phyloP scores from a whole-genome alignment of 1,139 yeast genomes.

The Debaryomycetaceae sp. region DNA sequence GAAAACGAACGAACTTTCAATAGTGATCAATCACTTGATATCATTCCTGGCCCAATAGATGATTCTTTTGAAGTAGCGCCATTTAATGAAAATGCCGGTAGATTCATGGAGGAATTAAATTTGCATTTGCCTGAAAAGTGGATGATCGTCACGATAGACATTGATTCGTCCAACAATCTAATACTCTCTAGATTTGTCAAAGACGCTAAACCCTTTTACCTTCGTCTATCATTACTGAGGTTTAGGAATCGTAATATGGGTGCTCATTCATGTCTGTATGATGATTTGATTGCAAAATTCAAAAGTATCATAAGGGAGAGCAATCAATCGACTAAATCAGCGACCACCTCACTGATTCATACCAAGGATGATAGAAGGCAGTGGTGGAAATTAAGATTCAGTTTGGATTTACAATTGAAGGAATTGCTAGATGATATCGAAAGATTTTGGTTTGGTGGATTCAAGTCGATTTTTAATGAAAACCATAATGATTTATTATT shows the following conservation, averaged over 20 bases:
- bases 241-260: slow-evolving; percentile 38
- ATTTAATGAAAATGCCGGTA: slow-evolving; percentile 10
- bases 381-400: slow-evolving; percentile 79
- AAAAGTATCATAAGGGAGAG: slow-evolving; percentile 54
- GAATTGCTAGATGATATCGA: slow-evolving; percentile 60
- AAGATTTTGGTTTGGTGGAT: slow-evolving; percentile 77
- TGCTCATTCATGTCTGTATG: slow-evolving; percentile 35
- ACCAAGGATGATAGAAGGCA: slow-evolving; percentile 59
- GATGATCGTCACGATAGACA: slow-evolving; percentile 60
- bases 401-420: slow-evolving; percentile 55
- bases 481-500: slow-evolving; percentile 20
- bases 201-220: slow-evolving; percentile 37
- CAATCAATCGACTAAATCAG: slow-evolving; percentile 54
- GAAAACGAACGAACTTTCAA: slow-evolving; percentile 23
- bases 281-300: slow-evolving; percentile 44
- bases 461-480: slow-evolving; percentile 55
- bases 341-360: slow-evolving; percentile 46
- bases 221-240: slow-evolving; percentile 61
- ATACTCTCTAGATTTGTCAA: slow-evolving; percentile 45
- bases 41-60: slow-evolving; percentile 9
- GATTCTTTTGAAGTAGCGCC: neutral
- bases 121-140: slow-evolving; percentile 45
- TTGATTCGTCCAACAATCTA: slow-evolving; percentile 61
- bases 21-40: slow-evolving; percentile 11
- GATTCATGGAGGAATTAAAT: slow-evolving; percentile 13